phyloP scores from a whole-genome alignment of 768 basidiomycete species.

The Steccherinum ochraceum region DNA sequence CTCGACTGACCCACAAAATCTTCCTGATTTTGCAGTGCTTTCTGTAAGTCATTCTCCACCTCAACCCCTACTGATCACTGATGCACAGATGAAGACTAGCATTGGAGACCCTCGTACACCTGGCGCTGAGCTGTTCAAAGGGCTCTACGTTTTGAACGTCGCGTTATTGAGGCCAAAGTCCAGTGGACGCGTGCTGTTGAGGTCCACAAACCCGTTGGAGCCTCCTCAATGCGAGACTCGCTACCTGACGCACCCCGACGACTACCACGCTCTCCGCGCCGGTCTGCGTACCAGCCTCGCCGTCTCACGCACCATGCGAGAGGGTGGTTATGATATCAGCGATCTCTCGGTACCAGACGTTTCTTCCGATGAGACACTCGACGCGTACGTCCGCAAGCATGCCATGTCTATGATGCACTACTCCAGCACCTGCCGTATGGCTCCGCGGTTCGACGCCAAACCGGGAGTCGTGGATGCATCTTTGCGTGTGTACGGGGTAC shows the following conservation, averaged over 20 bases:
- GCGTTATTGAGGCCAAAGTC: not conserved
- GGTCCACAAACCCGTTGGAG: not conserved
- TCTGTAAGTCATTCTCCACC: not conserved
- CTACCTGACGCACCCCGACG: not conserved
- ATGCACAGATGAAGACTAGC: too few relatives aligned
- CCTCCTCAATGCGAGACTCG: not conserved
- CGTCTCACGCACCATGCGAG: not conserved
- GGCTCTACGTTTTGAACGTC: not conserved
- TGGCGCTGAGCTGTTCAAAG: too few relatives aligned
- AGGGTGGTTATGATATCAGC: not conserved
- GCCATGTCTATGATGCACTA: not conserved
- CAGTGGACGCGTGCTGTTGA: not conserved
- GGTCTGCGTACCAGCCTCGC: not conserved
- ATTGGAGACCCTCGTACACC: too few relatives aligned
- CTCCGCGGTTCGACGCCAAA: too few relatives aligned
- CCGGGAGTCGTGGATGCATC: slow-evolving; percentile 38
- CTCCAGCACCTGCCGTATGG: not conserved
- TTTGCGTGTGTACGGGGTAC: slow-evolving; percentile 35
- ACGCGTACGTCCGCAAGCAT: not conserved
- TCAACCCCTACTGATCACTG: too few relatives aligned
- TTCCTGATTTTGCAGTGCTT: not conserved
- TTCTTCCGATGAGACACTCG: not conserved
- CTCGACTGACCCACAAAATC: not conserved
- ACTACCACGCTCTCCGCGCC: not conserved
- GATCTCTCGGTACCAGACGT: not conserved